Conservation (phyloP, 208 protist species). For the Porcisia hertigi region DNA sequence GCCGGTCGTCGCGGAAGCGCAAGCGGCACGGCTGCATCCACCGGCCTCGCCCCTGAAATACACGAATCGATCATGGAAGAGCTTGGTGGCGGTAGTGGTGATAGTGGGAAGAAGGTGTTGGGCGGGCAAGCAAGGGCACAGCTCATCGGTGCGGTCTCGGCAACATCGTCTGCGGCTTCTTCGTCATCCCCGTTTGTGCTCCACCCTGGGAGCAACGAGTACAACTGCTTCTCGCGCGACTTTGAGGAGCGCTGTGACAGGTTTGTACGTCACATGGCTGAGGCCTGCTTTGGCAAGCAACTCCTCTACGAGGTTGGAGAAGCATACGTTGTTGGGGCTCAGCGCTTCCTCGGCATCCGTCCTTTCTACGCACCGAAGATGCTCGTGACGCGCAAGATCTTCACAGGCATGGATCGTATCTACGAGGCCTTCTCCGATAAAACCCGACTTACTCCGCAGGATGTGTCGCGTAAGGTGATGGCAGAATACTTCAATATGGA, state of each 20-base stretch:
- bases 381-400: slow-evolving; percentile 64
- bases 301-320: slow-evolving; percentile 79
- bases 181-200: slow-evolving; percentile 43
- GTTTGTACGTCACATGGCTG: slow-evolving; percentile 50
- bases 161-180: not conserved
- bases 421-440: slow-evolving; percentile 55
- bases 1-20: not conserved
- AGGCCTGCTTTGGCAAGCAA: slow-evolving; percentile 81
- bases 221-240: slow-evolving; percentile 78
- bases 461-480: slow-evolving; percentile 57
- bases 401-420: slow-evolving; percentile 65
- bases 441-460: slow-evolving; percentile 32
- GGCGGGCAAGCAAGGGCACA: not conserved
- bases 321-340: slow-evolving; percentile 71
- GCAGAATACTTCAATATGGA: slow-evolving; percentile 88
- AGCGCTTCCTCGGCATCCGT: slow-evolving; percentile 77
- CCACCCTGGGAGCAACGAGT: slow-evolving; percentile 55
- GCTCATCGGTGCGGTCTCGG: not conserved
- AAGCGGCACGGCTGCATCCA: not conserved
- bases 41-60: slow-evolving; percentile 27
- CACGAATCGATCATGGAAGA: slow-evolving; percentile 45
- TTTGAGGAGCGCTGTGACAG: slow-evolving; percentile 77
- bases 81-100: slow-evolving; percentile 25
- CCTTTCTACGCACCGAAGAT: slow-evolving; percentile 85
- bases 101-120: not conserved